Percentiles rank a stretch among this genome's conserved stretches.
These are phyloP conservation scores for Petrea volubilis DNA, from an alignment of 257 asterid species.

Conservation along the genomic window DNA sequence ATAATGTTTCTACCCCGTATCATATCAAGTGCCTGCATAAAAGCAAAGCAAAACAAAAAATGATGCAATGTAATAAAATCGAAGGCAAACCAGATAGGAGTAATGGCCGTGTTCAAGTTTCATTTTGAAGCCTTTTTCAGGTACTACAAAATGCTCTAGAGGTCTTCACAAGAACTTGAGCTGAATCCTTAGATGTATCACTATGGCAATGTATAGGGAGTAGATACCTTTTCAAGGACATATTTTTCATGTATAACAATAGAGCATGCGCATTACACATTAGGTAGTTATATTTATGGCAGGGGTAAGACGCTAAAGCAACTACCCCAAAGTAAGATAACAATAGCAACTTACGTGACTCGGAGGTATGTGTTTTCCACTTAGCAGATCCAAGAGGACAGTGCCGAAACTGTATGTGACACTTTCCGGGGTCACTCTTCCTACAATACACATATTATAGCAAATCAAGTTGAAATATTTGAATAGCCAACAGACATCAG, in stretches of 20 bases:
- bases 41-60: background rate
- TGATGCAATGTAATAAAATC: background rate
- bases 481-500: background rate
- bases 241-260: too few species aligned
- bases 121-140: too few species aligned
- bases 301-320: too few species aligned
- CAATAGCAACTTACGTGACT: constrained; percentile 64
- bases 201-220: too few species aligned
- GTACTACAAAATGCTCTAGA: too few species aligned
- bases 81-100: too few species aligned
- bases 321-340: background rate
- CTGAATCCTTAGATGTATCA: too few species aligned
- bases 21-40: constrained; percentile 86
- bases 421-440: constrained; percentile 90
- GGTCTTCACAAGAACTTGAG: too few species aligned
- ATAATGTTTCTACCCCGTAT: constrained; percentile 81
- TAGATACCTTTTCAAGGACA: too few species aligned
- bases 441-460: constrained; percentile 34
- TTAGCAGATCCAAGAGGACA: constrained; percentile 84
- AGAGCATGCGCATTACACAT: background rate
- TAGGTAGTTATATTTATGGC: too few species aligned
- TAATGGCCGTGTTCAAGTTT: too few species aligned
- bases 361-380: constrained; percentile 97
- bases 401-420: constrained; percentile 86
- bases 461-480: constrained; percentile 5